Conservation (phyloP, 306 rosid species). For the Trifolium subterraneum region DNA sequence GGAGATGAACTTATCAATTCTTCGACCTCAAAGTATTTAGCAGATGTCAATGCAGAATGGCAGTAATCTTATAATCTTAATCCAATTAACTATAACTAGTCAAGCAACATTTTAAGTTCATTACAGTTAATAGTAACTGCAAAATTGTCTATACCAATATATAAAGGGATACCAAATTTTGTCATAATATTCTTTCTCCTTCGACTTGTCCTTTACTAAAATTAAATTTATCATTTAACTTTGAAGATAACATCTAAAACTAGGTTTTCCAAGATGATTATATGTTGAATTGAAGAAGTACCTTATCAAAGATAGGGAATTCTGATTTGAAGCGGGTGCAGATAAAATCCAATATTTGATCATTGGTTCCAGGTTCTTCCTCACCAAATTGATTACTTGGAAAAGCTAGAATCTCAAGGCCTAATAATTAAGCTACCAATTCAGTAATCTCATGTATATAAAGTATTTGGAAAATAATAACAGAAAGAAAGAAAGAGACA, state of each 20-base stretch:
- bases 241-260: background rate
- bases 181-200: too few relatives aligned
- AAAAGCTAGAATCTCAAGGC: constrained; percentile 84
- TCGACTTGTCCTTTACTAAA: too few relatives aligned
- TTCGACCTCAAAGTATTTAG: constrained; percentile 1
- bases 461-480: constrained; percentile 10
- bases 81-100: constrained; percentile 25
- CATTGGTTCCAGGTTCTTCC: constrained; percentile 87
- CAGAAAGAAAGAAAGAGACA: constrained; percentile 18
- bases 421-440: constrained; percentile 50
- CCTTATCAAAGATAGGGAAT: constrained; percentile 90
- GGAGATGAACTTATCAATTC: background rate
- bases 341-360: constrained; percentile 76
- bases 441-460: background rate
- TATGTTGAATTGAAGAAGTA: background rate
- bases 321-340: constrained; percentile 88
- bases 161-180: too few relatives aligned
- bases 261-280: background rate
- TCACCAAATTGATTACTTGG: constrained; percentile 89
- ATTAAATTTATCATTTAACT: too few relatives aligned
- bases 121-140: background rate
- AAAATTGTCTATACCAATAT: background rate
- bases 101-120: constrained; percentile 6
- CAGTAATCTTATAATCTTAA: background rate
- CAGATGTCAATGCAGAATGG: constrained; percentile 21